Base-by-base conservation (phyloP, 1,139 yeast species). In the Maudiozyma humilis region DNA sequence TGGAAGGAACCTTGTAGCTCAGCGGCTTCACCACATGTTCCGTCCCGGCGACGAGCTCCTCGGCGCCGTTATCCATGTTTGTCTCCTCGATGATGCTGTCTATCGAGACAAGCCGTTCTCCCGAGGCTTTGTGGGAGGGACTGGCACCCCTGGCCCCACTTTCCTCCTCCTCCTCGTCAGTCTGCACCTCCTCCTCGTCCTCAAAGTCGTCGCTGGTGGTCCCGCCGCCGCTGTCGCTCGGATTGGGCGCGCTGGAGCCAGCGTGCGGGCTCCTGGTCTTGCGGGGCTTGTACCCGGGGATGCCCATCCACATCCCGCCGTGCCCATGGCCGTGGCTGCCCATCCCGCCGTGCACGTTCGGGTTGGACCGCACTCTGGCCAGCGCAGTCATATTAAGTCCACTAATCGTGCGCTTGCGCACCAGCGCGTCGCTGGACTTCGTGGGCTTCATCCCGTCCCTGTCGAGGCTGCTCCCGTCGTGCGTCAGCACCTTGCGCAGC, bases 351-450 rank as follows among this genome's bases (percentile, higher is more conserved):
- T 36, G 39, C 12, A 45, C 47, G 19, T 49, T 49, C 3, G 62
- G 58, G 43, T 56, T 50, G 1, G 62, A 54, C 30, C 47, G 48
- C 3, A 53, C 56, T 29, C 54, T 49, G 4, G 50, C 51, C 31
- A 60, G 42, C 12, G 60, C 47, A 5, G 64, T 59, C 66, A 62
- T 62, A 38, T 57, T 60, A 19, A 62, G 44, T 3, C 61, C 61
- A 47, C 64, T 60, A 4, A 57, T 51, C 1, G 57, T 60, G n/a
- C 59, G 46, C 41, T 51, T 52, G 35, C 61, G 52, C 34, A 47
- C 51, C 7, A 62, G 38, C 2, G 64, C 47, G 39, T 62, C 66
- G 12, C 60, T 31, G 5, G 51, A 48, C 25, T 41, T 43, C 10
- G 43, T 36, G 2, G 40, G 19, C 16, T 37, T 42, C 44, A 42